These are phyloP conservation scores for Populus alba DNA, from an alignment of 345 rosid species.

Conservation along the genomic window DNA sequence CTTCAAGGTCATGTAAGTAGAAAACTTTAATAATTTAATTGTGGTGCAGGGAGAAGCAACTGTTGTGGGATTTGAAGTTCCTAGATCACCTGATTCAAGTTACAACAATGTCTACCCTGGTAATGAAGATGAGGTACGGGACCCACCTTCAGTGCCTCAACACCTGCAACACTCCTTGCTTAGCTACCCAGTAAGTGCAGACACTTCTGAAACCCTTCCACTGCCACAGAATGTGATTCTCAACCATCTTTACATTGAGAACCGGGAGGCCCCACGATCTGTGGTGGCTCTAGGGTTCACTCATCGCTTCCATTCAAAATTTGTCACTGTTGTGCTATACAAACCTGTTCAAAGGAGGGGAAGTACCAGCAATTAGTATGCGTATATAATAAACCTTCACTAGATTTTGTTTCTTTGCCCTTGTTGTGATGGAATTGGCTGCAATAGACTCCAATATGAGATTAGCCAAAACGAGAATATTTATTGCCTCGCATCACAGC, in stretches of 20 bases:
- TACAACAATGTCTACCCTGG: slow-evolving; percentile 65
- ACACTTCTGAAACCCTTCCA: slow-evolving; percentile 44
- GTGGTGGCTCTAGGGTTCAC: slow-evolving; percentile 92
- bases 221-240: slow-evolving; percentile 63
- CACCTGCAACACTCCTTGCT: slow-evolving; percentile 72
- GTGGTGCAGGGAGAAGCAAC: slow-evolving; percentile 66
- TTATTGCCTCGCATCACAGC: slow-evolving; percentile 19
- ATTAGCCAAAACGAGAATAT: slow-evolving; percentile 13
- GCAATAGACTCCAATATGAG: slow-evolving; percentile 13
- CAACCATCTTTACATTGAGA: slow-evolving; percentile 92
- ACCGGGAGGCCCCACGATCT: slow-evolving; percentile 75
- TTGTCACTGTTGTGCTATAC: slow-evolving; percentile 88
- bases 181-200: slow-evolving; percentile 48
- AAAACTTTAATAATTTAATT: not conserved
- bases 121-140: slow-evolving; percentile 76
- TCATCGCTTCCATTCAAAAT: slow-evolving; percentile 85
- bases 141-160: slow-evolving; percentile 78
- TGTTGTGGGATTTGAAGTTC: slow-evolving; percentile 85
- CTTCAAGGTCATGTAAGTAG: slow-evolving; percentile 45
- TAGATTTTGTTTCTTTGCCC: slow-evolving; percentile 15
- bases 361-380: slow-evolving; percentile 44
- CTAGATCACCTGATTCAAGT: slow-evolving; percentile 86
- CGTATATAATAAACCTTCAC: slow-evolving; percentile 16
- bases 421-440: slow-evolving; percentile 21
- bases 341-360: slow-evolving; percentile 55